Evolutionary conservation across 202 grass and related monocot genomes (phyloP), one percentile per base, ranked within the genome.

Genomic region (Eragrostis tef): DNA sequence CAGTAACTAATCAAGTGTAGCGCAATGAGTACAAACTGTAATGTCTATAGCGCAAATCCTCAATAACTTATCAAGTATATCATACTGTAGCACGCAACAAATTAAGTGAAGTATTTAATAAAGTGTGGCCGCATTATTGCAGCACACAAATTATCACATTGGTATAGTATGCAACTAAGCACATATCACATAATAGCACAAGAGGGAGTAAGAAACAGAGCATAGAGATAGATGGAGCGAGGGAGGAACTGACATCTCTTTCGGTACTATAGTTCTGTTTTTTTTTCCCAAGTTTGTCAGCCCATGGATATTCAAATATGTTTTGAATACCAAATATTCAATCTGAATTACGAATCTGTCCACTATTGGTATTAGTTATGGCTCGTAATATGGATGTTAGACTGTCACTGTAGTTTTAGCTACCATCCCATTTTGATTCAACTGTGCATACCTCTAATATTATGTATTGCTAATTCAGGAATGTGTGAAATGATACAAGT

Each of bases 401-500:
- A n/a, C n/a, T n/a, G n/a, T 58, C 3, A 39, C 34, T 39, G 6
- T 39, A 39, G 6, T 76, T 47, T 46, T 3, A 7, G 46, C 25
- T 77, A 39, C 34, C 34, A 39, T 39, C 34, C 34, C 34, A 39
- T 39, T 39, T 39, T 39, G 34, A 39, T 39, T 39, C 34, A 39
- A 39, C 34, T 6, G 34, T 39, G 4, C 34, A 5, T 39, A 39
- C 34, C 34, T 39, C 34, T 39, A 6, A 39, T 39, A 39, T 39
- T 39, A 39, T 39, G 34, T 39, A 39, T 20, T 60, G 1, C 11
- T n/a, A 21, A 19, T 60, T 36, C 34, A 79, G 77, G 77, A 54
- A 2, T 10, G 13, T 69, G 77, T 57, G 49, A 26, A 56, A 56
- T 68, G 11, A 43, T 79, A 67, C n/a, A 79, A 13, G 7, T 42